Percentiles rank a stretch among this genome's conserved stretches.
Evolutionary conservation across 345 rosid species (phyloP).

Genomic region (Boechera retrofracta): DNA sequence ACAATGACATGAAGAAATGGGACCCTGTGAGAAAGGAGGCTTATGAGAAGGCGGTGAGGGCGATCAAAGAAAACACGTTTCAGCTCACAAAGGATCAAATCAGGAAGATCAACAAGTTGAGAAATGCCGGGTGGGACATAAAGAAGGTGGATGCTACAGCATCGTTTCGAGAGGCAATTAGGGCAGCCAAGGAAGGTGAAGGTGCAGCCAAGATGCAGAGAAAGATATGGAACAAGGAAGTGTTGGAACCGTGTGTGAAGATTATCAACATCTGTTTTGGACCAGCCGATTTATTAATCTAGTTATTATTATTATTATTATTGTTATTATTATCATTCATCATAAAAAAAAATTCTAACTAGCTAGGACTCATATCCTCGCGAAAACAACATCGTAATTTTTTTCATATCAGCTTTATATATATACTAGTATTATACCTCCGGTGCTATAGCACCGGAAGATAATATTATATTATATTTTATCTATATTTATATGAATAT

Average conservation of each 20-base stretch:
- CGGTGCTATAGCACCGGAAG: too few species aligned
- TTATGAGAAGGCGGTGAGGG: conserved; percentile 56
- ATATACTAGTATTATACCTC: too few species aligned
- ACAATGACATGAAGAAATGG: conserved; percentile 26
- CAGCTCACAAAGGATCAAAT: conserved; percentile 58
- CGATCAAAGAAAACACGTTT: conserved; percentile 57
- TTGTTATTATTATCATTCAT: too few species aligned
- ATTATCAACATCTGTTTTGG: too few species aligned
- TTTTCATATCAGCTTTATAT: too few species aligned
- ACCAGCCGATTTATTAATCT: too few species aligned
- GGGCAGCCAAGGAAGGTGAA: neutral
- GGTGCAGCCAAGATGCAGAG: conserved; percentile 21
- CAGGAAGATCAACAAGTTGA: conserved; percentile 65
- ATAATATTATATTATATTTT: too few species aligned
- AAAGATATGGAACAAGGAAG: conserved; percentile 25
- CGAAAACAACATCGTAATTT: too few species aligned
- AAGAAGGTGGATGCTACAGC: conserved; percentile 65
- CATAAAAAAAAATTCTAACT: too few species aligned
- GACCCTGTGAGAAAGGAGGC: conserved; percentile 16
- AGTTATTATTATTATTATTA: too few species aligned
- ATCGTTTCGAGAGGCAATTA: conserved; percentile 40
- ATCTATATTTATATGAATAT: too few species aligned
- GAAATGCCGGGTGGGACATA: conserved; percentile 59
- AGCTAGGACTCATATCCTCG: too few species aligned
- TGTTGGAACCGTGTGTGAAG: conserved; percentile 23